Base-by-base conservation (phyloP, 495 filamentous ascomycete species). In the Annulohypoxylon maeteangense region DNA sequence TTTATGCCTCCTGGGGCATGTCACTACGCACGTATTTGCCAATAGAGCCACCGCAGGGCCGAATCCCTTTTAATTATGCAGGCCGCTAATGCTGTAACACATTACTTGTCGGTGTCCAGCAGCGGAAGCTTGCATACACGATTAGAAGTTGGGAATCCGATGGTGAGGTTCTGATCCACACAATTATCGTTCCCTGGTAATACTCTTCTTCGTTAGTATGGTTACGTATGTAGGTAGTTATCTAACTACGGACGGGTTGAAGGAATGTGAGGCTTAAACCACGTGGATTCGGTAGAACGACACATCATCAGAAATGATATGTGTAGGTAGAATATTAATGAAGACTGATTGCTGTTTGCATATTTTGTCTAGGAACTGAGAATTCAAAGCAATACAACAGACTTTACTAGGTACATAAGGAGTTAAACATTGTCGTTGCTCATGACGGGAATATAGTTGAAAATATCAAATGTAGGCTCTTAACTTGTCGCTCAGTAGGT, bases 181-280 rank as follows among this genome's bases (percentile, higher is more conserved):
- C n/a, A 31, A 23, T 16, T 16, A 6, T 29, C 29, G 14, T 11
- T 38, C 14, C 12, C 31, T 23, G 45, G 34, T 38, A 29, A 22
- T 44, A 7, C 40, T 12, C 20, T 47, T 22, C 20, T 23, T 23
- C 11, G 25, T 3, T 23, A 48, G 25, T 25, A 20, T 25, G 6
- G 3, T 20, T 20, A 12, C 5, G 12, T 25, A 7, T 11, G 7
- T 25, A 7, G 10, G 20, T 11, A 7, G 0, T 25, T 12, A 20
- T 23, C 18, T 48, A 7, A 23, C 20, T 7, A 12, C 8, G 18
- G 20, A 23, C 20, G 45, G 22, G 22, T 10, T 40, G 36, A 40
- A 40, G 45, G 11, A 40, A 55, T 29, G 47, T 62, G 58, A 62
- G 65, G 58, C 58, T 68, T n/a, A 68, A 55, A 12, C 29, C 57